Base-by-base conservation (phyloP, 1,139 yeast species). In the Trichomonascaceae sp. region DNA sequence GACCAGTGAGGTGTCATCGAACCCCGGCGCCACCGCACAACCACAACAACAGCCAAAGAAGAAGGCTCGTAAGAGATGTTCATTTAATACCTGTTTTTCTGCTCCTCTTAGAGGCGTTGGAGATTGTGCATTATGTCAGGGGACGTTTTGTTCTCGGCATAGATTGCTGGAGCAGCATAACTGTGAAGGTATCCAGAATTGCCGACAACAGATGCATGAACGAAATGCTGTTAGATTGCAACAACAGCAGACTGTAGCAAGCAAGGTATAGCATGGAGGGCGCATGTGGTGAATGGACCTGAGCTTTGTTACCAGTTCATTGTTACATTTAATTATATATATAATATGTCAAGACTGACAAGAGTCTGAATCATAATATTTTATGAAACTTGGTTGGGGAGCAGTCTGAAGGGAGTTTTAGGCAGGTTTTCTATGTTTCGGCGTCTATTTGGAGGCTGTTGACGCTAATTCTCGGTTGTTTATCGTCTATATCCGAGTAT, bases 81-180 rank as follows among this genome's bases (percentile, higher is more conserved):
- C 83, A 24, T 82, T 82, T 70, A 73, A 72, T 49, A 69, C 74
- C 47, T 89, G 96, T 70, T 74, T 78, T 36, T 78, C 86, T 15
- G 75, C 81, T 3, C 89, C 93, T 0, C 78, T 88, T 56, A 80
- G 95, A 60, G 86, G 89, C 74, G 95, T 87, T 43, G 96, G 96
- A 44, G 90, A 85, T 69, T 90, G 97, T 70, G 80, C 83, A 55
- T 87, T 84, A 66, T 90, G 96, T 69, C 82, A 83, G 53, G 96
- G 96, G 47, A 86, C 85, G 66, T 89, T 83, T 69, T 89, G 97
- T 70, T 87, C 95, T 44, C 85, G 85, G 66, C 97, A 89, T 72
- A 77, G 97, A 57, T 77, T 90, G 57, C 76, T 89, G 70, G 97
- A 89, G 70, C 89, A 85, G 69, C 97, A 89, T 71, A 70, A 80